Conservation (phyloP, 164 flowering plant species). For the Stephania japonica region DNA sequence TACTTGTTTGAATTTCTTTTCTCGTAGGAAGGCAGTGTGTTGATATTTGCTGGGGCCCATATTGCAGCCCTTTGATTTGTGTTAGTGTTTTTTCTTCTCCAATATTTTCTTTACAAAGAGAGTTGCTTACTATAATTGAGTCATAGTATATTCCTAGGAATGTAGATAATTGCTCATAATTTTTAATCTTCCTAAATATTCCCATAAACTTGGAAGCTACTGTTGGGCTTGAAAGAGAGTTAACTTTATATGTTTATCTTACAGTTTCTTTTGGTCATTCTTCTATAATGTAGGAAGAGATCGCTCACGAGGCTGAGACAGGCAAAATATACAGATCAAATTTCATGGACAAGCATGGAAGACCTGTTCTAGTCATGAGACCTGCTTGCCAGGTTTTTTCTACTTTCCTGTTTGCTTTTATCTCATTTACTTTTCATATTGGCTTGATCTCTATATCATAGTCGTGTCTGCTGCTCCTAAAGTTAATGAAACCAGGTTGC, state of each 20-base stretch:
- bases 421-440: constrained; percentile 1
- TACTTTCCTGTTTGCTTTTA: background rate
- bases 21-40: background rate
- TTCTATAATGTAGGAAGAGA: constrained; percentile 49
- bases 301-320: constrained; percentile 82
- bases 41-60: background rate
- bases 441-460: background rate
- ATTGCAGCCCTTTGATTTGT: background rate
- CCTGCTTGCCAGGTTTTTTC: constrained; percentile 68
- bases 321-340: constrained; percentile 75
- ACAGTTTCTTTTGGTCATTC: background rate
- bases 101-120: too few species aligned
- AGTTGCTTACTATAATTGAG: too few species aligned
- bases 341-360: constrained; percentile 63
- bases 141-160: too few species aligned
- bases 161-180: background rate
- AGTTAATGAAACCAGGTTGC: background rate
- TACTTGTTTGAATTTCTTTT: background rate
- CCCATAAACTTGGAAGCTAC: background rate
- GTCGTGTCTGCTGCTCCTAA: background rate
- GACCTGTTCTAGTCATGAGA: constrained; percentile 83
- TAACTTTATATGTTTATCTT: background rate
- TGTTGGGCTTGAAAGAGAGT: background rate
- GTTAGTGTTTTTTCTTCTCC: too few species aligned
- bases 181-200: background rate